phyloP scores from a whole-genome alignment of 768 basidiomycete species.

The Sporobolomyces roseus region DNA sequence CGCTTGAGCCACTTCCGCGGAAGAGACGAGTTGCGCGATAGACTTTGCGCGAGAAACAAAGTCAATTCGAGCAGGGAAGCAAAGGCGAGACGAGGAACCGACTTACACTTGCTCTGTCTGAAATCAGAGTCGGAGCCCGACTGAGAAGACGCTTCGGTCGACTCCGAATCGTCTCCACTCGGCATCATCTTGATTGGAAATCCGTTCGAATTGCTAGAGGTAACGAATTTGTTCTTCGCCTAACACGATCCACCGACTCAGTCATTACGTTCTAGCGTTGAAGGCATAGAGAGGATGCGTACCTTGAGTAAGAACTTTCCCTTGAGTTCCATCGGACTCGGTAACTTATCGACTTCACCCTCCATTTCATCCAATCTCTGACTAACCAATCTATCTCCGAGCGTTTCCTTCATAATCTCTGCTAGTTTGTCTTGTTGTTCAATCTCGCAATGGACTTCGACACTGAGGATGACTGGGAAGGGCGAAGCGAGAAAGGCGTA shows the following conservation, averaged over 20 bases:
- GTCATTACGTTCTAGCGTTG: too few relatives aligned
- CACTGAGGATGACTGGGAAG: constrained; percentile 87
- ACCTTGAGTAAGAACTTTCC: constrained; percentile 80
- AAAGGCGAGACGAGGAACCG: background rate
- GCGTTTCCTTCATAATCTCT: constrained; percentile 64
- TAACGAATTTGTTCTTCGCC: constrained; percentile 73
- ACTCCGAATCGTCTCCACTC: constrained; percentile 26
- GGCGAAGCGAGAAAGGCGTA: constrained; percentile 88
- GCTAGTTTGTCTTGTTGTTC: constrained; percentile 76
- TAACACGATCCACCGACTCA: constrained; percentile 45
- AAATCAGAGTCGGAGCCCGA: constrained; percentile 43
- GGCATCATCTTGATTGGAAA: constrained; percentile 26
- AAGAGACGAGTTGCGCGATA: constrained; percentile 34
- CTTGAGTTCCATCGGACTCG: constrained; percentile 79
- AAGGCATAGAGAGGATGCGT: constrained; percentile 28
- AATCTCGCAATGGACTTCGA: constrained; percentile 80
- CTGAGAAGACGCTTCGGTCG: constrained; percentile 12
- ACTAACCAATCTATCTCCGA: constrained; percentile 58
- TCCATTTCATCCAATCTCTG: constrained; percentile 52
- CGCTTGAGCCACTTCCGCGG: constrained; percentile 19
- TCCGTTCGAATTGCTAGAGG: constrained; percentile 32
- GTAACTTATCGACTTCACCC: constrained; percentile 57
- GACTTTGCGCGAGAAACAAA: constrained; percentile 1
- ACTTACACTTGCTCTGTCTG: constrained; percentile 34
- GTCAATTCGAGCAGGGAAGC: background rate